Evolutionary conservation across 2,329 filamentous ascomycete species (phyloP), one percentile per base, ranked within the genome.

Genomic region (Trichoderma atrobrunneum): DNA sequence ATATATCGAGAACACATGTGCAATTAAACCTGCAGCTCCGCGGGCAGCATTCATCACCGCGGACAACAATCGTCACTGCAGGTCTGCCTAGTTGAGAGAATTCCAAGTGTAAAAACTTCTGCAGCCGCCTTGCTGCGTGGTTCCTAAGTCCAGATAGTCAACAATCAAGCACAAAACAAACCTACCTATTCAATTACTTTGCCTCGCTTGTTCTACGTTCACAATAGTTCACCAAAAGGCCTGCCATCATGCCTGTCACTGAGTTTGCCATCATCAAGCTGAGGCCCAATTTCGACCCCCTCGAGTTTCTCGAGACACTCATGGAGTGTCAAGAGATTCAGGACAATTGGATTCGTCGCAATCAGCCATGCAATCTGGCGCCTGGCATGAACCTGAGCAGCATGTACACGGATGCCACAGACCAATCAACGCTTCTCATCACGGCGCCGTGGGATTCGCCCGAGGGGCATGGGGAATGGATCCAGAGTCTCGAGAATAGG

Each of bases 371-470:
- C 34, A 76, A 81, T 12, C 78, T 81, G 14, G 56, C 77, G 21
- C 76, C 81, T 70, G 78, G 79, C 59, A 76, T 78, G 2, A 76
- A 78, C 60, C 78, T 82, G 21, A 83, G 82, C 57, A 78, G 78
- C 54, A 78, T 80, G 72, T 82, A 79, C 72, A 76, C 81, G 34
- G 79, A 77, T 54, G 80, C 81, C 24, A 78, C 80, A 28, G 78
- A 84, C 69, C 79, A 80, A 12, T 76, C 80, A 3, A 75, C 77
- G 32, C 72, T 84, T n/a, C 78, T 87, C 74, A 79, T 87, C 74
- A 83, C 82, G 5, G 82, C 85, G 21, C 80, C 82, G 12, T 87
- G 85, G 85, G 79, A 81, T 70, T 84, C 82, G 0, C 79, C 80
- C 24, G 80, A 79, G 16, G 81, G 80, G 6, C 84, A 87, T 72